phyloP scores from a whole-genome alignment of 148 eudicot species.

The Silene latifolia region DNA sequence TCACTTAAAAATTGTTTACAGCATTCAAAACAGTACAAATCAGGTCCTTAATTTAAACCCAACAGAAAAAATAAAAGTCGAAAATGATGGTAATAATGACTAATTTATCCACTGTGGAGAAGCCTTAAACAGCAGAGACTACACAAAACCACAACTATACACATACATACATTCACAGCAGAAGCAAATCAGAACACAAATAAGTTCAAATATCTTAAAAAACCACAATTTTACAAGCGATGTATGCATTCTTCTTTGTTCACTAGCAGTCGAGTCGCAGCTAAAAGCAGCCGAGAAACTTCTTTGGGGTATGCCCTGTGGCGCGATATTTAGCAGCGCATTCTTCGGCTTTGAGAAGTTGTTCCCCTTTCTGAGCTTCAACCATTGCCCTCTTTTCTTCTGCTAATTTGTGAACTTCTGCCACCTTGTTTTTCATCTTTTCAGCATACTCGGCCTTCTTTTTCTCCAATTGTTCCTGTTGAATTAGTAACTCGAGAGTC shows the following conservation, averaged over 20 bases:
- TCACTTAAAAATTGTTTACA: not conserved
- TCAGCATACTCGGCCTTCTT: slow-evolving; percentile 61
- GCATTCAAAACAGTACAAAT: not conserved
- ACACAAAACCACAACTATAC: slow-evolving; percentile 24
- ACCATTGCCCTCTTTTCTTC: slow-evolving; percentile 62
- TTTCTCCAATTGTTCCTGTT: slow-evolving; percentile 58
- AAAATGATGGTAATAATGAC: not conserved
- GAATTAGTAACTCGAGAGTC: not conserved
- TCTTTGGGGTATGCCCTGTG: slow-evolving; percentile 46
- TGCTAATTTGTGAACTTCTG: slow-evolving; percentile 50
- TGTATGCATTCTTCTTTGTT: not conserved
- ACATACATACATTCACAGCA: slow-evolving; percentile 20
- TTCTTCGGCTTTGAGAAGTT: slow-evolving; percentile 52
- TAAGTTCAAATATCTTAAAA: not conserved
- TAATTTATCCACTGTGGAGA: not conserved
- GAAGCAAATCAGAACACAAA: slow-evolving; percentile 10
- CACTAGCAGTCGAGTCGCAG: slow-evolving; percentile 15
- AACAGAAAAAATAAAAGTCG: not conserved
- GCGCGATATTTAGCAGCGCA: slow-evolving; percentile 50
- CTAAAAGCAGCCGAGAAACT: slow-evolving; percentile 38
- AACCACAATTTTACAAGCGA: not conserved
- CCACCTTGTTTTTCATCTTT: slow-evolving; percentile 53
- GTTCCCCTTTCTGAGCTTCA: slow-evolving; percentile 49
- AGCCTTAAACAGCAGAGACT: not conserved
- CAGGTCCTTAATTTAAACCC: not conserved